Percentiles rank a stretch among this genome's conserved stretches.
Conservation (phyloP, 306 rosid species). For the Acacia melanoxylon region DNA sequence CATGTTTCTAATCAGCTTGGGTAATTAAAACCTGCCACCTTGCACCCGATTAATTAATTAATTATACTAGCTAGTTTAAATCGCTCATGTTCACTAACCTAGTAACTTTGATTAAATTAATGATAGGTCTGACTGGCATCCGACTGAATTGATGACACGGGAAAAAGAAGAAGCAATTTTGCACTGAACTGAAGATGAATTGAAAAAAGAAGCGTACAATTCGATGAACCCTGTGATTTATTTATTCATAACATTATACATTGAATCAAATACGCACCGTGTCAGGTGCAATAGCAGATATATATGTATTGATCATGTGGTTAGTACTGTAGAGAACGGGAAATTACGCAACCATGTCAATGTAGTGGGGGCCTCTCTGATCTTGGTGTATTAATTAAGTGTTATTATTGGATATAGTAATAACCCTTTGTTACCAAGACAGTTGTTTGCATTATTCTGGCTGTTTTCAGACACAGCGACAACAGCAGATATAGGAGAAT, state of each 20-base stretch:
- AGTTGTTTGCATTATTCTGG: slow-evolving; percentile 30
- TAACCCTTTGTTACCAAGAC: slow-evolving; percentile 21
- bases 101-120: slow-evolving; percentile 37
- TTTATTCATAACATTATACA: not conserved
- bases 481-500: not conserved
- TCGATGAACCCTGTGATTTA: not conserved
- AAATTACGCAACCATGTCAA: slow-evolving; percentile 19
- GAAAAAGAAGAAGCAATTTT: slow-evolving; percentile 8
- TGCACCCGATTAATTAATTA: not conserved
- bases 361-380: slow-evolving; percentile 34
- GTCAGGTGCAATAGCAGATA: slow-evolving; percentile 26
- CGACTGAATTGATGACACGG: slow-evolving; percentile 31
- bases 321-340: slow-evolving; percentile 34
- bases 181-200: slow-evolving; percentile 32
- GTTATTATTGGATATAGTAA: slow-evolving; percentile 18
- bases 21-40: not conserved
- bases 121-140: slow-evolving; percentile 61
- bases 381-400: slow-evolving; percentile 14
- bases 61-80: not conserved
- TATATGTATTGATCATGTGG: slow-evolving; percentile 28
- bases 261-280: not conserved
- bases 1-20: not conserved
- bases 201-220: slow-evolving; percentile 37
- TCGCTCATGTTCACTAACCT: slow-evolving; percentile 36
- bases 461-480: slow-evolving; percentile 36